Percentiles rank a stretch among this genome's conserved stretches.
Evolutionary conservation across 2,329 filamentous ascomycete species (phyloP).

Genomic region (Trichoderma guizhouense): DNA sequence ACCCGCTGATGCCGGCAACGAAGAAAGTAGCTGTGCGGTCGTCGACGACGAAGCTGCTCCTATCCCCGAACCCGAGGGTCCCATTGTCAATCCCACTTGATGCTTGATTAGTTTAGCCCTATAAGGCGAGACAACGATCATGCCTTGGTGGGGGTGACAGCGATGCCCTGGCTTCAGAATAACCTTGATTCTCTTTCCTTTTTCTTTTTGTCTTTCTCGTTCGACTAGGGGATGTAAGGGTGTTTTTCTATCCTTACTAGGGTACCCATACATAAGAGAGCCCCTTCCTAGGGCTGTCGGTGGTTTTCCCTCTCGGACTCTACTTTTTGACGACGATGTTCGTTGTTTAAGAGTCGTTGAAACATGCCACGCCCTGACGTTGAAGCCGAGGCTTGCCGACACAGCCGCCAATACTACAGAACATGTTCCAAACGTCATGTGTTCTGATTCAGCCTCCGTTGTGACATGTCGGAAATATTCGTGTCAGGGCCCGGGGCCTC

Average conservation of each 20-base stretch:
- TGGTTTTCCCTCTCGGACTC: background rate
- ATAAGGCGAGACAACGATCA: background rate
- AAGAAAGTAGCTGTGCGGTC: background rate
- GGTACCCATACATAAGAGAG: background rate
- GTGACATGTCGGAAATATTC: background rate
- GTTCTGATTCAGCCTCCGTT: background rate
- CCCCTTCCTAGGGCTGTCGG: background rate
- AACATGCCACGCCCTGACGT: background rate
- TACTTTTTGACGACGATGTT: background rate
- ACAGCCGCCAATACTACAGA: background rate
- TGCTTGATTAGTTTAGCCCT: background rate
- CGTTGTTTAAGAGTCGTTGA: background rate
- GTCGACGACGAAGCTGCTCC: slow-evolving; percentile 15
- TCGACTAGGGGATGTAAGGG: background rate
- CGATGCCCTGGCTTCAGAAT: background rate
- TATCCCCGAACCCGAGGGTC: background rate
- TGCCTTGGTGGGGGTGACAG: background rate
- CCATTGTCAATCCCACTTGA: slow-evolving; percentile 24
- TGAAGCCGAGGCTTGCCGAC: background rate
- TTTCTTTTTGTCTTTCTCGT: background rate
- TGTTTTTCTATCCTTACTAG: background rate
- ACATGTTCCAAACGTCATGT: background rate
- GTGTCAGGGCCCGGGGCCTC: background rate
- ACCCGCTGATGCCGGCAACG: slow-evolving; percentile 14
- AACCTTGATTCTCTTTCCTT: background rate